Percentiles rank a stretch among this genome's conserved stretches.
These are phyloP conservation scores for Trifolium subterraneum DNA, from an alignment of 306 rosid species.

Conservation along the genomic window DNA sequence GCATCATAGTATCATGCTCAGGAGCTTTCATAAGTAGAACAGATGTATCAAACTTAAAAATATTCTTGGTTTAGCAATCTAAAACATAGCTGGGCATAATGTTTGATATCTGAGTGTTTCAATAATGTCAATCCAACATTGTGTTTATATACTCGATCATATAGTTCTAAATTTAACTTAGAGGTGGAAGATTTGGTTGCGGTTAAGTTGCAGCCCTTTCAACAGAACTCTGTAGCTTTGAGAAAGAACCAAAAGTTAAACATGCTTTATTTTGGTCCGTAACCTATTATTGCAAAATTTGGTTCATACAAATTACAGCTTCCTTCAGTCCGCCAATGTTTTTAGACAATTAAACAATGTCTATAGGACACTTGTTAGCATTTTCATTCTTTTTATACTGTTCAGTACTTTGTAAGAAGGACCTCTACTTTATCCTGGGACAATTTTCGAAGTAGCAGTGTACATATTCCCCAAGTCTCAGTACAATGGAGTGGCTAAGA, in stretches of 20 bases:
- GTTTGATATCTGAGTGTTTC: neutral
- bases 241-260: neutral
- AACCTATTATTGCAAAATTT: neutral
- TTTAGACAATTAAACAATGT: too few species aligned
- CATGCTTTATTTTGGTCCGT: neutral
- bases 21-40: neutral
- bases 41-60: neutral
- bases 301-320: too few species aligned
- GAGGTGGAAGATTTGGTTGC: neutral
- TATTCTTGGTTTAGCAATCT: neutral
- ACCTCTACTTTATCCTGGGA: too few species aligned
- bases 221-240: neutral
- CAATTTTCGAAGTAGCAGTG: too few species aligned
- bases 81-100: neutral
- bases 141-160: too few species aligned
- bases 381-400: too few species aligned
- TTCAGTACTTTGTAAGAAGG: too few species aligned
- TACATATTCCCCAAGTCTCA: too few species aligned
- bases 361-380: too few species aligned
- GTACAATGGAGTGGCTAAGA: too few species aligned
- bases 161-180: too few species aligned
- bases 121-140: neutral
- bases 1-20: neutral
- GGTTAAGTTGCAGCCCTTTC: neutral
- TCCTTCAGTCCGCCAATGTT: too few species aligned